phyloP scores from a whole-genome alignment of 2,329 filamentous ascomycete genomes.

The Trichoderma koningiopsis region DNA sequence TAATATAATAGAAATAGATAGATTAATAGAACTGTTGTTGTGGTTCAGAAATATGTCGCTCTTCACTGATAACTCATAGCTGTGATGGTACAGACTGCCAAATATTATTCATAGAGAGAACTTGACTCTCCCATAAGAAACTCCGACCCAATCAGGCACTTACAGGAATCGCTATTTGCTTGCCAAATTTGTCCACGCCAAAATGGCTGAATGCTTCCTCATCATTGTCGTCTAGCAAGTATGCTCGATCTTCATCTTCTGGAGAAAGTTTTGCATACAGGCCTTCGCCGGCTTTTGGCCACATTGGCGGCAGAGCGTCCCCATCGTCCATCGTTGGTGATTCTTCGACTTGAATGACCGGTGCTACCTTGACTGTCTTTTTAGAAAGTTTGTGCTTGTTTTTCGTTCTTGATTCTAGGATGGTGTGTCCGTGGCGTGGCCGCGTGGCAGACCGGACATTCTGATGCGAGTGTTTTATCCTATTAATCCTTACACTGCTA shows the following conservation, averaged over 20 bases:
- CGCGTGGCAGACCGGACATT: conserved; percentile 9
- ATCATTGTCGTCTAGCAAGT: conserved; percentile 45
- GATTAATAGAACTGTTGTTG: conserved; percentile 3
- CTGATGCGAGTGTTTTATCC: conserved; percentile 19
- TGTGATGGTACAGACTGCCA: neutral
- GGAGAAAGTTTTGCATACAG: conserved; percentile 43
- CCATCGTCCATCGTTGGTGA: conserved; percentile 37
- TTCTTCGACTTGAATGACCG: conserved; percentile 34
- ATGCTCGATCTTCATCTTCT: conserved; percentile 42
- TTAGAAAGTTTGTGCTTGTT: conserved; percentile 39
- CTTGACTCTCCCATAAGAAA: neutral
- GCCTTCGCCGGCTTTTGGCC: conserved; percentile 45
- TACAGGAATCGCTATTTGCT: conserved; percentile 39
- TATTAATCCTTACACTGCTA: conserved; percentile 18
- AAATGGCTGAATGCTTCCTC: conserved; percentile 50
- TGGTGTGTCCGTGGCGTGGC: conserved; percentile 37
- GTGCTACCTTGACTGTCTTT: conserved; percentile 39
- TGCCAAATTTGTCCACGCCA: conserved; percentile 43
- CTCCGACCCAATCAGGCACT: conserved; percentile 30
- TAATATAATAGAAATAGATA: conserved; percentile 20
- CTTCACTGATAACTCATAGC: neutral
- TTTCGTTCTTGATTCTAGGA: conserved; percentile 34
- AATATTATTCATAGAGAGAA: neutral
- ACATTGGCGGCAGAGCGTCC: conserved; percentile 43
- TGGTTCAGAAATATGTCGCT: neutral